Evolutionary conservation across 1,139 yeast genomes (phyloP).

Genomic region (Wickerhamiella infanticola): DNA sequence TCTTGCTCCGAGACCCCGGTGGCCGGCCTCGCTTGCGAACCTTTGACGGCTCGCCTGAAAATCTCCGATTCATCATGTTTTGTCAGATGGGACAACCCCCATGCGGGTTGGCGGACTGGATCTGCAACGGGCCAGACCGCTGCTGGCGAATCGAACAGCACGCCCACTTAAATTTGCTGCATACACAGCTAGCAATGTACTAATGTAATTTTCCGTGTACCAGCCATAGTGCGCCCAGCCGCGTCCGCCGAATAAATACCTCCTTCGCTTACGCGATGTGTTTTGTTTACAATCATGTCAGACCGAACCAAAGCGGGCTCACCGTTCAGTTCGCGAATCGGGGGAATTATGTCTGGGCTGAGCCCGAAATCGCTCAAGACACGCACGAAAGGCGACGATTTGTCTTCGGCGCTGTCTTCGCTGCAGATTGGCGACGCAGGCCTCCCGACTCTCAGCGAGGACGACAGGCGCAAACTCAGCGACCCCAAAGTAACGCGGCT

Average conservation of each 20-base stretch:
- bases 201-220: too few species aligned
- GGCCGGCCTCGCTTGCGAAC: background rate
- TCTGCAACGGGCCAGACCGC: too few species aligned
- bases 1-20: background rate
- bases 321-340: background rate
- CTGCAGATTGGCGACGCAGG: conserved; percentile 1
- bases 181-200: too few species aligned
- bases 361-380: conserved; percentile 1
- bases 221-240: too few species aligned
- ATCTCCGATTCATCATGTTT: background rate
- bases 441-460: conserved; percentile 4
- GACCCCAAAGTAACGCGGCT: conserved; percentile 69
- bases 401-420: background rate
- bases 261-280: background rate
- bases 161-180: too few species aligned
- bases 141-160: too few species aligned
- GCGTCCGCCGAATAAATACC: too few species aligned
- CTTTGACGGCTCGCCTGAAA: background rate
- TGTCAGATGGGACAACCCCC: too few species aligned
- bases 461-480: conserved; percentile 33
- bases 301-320: conserved; percentile 1
- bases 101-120: too few species aligned
- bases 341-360: conserved; percentile 1
- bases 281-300: conserved; percentile 2
- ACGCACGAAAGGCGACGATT: background rate